Evolutionary conservation across 176 grass and related monocot genomes (phyloP), one percentile per base, ranked within the genome.

Genomic region (Coix lacrymajobi): DNA sequence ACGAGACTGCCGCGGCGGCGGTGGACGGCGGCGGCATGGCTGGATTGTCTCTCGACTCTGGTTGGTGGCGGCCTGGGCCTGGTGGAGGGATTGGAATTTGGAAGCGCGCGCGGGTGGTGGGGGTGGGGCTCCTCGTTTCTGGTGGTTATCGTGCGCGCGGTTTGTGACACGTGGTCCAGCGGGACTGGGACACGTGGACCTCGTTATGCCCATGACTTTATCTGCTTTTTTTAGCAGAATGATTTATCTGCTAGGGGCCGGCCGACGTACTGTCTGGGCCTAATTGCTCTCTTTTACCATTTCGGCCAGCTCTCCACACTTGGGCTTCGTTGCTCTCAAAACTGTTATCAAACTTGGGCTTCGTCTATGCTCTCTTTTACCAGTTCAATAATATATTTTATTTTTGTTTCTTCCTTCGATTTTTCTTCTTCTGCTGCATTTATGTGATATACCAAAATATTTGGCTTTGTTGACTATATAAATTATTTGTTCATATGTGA

Each of bases 11-110:
- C 57, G 75, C 82, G 2, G 70, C 37, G 80, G 72, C 73, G 78
- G 61, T 16, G 32, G 69, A 65, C 78, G 71, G 44, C 38, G 78
- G 58, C 68, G 73, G 78, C 82, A 79, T 75, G 73, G 75, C 41
- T 19, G 81, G 71, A 56, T 81, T 85, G 69, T 81, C 54, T 34
- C 10, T 33, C 31, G 39, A 28, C n/a, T 28, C 68, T 43, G 77
- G 71, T 24, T 88, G 37, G 67, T 81, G 71, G 74, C 66, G 67
- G 66, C 41, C 7, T 5, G 0, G 41, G 41, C 8, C 1, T 76
- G 62, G 73, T 61, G 61, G 67, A 39, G 49, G 30, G 49, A 69
- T 34, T 37, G 37, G 31, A 15, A 22, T 41, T 9, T 37, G 62
- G 79, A 40, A 22, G 48, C 13, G 66, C 78, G 31, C 63, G 48